Evolutionary conservation across 2,329 filamentous ascomycete genomes (phyloP), one percentile per base, ranked within the genome.

Genomic region (Graphium sp.): DNA sequence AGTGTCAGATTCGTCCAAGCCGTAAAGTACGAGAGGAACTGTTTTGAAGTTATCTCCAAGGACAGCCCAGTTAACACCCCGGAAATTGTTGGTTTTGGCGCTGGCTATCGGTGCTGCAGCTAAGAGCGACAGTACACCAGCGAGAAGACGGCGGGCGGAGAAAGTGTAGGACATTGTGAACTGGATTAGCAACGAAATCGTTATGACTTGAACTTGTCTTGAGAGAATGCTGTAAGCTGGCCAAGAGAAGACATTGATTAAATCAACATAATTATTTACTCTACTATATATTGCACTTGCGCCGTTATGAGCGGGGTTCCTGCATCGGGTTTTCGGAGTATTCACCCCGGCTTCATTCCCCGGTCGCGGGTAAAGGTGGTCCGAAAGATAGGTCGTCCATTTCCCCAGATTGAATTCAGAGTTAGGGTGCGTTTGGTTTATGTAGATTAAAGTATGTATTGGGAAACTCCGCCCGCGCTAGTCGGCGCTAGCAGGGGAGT

Each of bases 41-140:
- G 26, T 19, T 9, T 26, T 24, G 24, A 31, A 31, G 29, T 31
- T 31, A 18, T 31, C 29, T 17, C 29, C 29, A 24, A 31, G 29
- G 24, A 31, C 29, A 22, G 29, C 29, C 29, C 29, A 31, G 29
- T 31, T 31, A 9, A 31, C 29, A 22, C 32, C 24, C 18, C 28
- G 22, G 28, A 30, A 26, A 30, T 30, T 16, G 23, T 18, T 26
- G 18, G 28, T 30, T 24, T 33, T 17, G 25, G 32, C 27, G 18
- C 18, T 26, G 24, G 24, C 16, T 19, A 25, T 16, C 29, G 29
- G 15, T 18, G 11, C 13, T 20, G 17, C 22, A 19, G 22, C 22
- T 23, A 8, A 20, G 11, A 18, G 15, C n/a, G 17, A 22, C 24
- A 24, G 22, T 23, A 8, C 29, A 23, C 28, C 25, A 22, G 27